Conservation (phyloP, 1,139 yeast genomes). For the Candida glucosophila region DNA sequence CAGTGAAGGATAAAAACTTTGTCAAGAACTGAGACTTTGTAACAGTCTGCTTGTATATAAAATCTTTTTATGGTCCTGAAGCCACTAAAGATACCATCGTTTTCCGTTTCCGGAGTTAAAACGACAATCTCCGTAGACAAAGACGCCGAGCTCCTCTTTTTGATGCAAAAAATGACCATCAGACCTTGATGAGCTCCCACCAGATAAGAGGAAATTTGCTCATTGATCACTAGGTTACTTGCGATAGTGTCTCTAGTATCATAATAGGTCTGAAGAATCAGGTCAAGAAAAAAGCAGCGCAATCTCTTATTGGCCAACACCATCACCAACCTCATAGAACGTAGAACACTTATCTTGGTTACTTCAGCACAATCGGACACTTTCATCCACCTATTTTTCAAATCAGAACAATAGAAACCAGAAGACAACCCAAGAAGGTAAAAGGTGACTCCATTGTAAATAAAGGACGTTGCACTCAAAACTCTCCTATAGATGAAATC, state of each 20-base stretch:
- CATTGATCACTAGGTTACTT: slow-evolving; percentile 28
- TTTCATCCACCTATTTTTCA: slow-evolving; percentile 50
- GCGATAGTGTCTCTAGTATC: slow-evolving; percentile 23
- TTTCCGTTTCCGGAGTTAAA: slow-evolving; percentile 40
- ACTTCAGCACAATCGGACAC: slow-evolving; percentile 48
- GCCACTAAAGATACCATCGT: slow-evolving; percentile 40
- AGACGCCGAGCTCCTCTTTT: slow-evolving; percentile 36
- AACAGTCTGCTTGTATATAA: slow-evolving; percentile 44
- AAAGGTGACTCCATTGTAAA: slow-evolving; percentile 16
- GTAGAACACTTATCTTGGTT: slow-evolving; percentile 53
- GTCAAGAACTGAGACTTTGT: slow-evolving; percentile 49
- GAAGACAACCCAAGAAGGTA: slow-evolving; percentile 25
- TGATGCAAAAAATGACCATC: slow-evolving; percentile 47
- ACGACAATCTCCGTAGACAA: slow-evolving; percentile 45
- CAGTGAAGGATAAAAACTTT: slow-evolving; percentile 62
- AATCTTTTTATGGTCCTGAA: slow-evolving; percentile 43
- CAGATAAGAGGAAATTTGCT: slow-evolving; percentile 41
- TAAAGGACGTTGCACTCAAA: slow-evolving; percentile 19
- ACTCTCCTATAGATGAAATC: slow-evolving; percentile 17
- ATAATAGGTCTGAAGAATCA: slow-evolving; percentile 29
- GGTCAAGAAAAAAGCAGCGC: slow-evolving; percentile 51
- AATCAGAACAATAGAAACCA: slow-evolving; percentile 42
- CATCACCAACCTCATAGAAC: slow-evolving; percentile 48
- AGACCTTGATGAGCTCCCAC: slow-evolving; percentile 57
- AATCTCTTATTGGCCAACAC: slow-evolving; percentile 53